These are phyloP conservation scores for Triangularia verruculosa DNA, from an alignment of 2,329 filamentous ascomycete genomes.

Conservation along the genomic window DNA sequence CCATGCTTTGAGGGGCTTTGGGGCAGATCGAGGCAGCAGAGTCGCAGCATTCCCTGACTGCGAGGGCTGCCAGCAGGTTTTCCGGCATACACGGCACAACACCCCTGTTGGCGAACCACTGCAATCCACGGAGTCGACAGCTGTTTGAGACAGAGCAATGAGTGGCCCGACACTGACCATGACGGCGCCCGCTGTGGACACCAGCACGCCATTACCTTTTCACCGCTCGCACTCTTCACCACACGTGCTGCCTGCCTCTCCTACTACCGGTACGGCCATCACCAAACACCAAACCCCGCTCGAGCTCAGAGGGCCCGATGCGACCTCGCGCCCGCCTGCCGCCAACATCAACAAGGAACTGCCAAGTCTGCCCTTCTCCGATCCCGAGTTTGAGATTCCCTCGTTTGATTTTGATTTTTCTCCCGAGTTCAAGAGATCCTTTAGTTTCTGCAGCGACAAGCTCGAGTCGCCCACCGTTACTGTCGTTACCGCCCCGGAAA, in stretches of 20 bases:
- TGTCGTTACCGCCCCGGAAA: slow-evolving; percentile 8
- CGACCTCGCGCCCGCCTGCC: slow-evolving; percentile 18
- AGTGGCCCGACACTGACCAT: slow-evolving; percentile 40
- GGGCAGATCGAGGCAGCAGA: slow-evolving; percentile 7
- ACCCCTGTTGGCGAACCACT: slow-evolving; percentile 19
- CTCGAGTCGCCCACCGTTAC: slow-evolving; percentile 10
- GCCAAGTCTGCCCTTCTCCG: slow-evolving; percentile 35
- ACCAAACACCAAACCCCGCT: not conserved
- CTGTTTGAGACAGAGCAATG: slow-evolving; percentile 33
- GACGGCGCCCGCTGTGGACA: slow-evolving; percentile 39
- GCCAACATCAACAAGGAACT: slow-evolving; percentile 35
- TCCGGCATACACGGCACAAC: not conserved
- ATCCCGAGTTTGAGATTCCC: slow-evolving; percentile 47
- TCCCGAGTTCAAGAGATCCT: slow-evolving; percentile 46
- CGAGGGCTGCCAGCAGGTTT: slow-evolving; percentile 1
- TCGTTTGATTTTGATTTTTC: slow-evolving; percentile 47
- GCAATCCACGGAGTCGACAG: slow-evolving; percentile 19
- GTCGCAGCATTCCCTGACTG: slow-evolving; percentile 2
- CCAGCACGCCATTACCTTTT: slow-evolving; percentile 33
- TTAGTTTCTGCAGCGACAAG: slow-evolving; percentile 38
- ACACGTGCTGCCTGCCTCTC: slow-evolving; percentile 29
- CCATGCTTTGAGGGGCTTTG: slow-evolving; percentile 6
- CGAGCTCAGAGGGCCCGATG: slow-evolving; percentile 12
- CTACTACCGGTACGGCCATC: slow-evolving; percentile 13
- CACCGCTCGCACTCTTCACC: slow-evolving; percentile 36